Conservation (phyloP, 1,284 basidiomycete species). For the Trametes sp. region DNA sequence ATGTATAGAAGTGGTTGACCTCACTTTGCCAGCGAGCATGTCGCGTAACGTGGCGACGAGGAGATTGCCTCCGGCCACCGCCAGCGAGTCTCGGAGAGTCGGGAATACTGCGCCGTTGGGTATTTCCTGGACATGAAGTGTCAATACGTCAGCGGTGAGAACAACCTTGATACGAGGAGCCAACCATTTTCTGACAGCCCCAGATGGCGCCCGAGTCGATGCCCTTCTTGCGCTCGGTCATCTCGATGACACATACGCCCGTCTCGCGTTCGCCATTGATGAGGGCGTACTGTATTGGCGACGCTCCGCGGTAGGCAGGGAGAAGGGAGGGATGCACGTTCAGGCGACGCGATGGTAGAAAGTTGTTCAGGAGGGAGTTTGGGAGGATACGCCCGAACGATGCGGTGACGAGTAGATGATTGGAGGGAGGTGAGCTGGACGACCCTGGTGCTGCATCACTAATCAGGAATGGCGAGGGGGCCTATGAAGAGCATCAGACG, state of each 20-base stretch:
- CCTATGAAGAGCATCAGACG: slow-evolving; percentile 37
- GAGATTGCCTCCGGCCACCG: slow-evolving; percentile 69
- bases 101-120: slow-evolving; percentile 59
- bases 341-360: slow-evolving; percentile 69
- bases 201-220: slow-evolving; percentile 73
- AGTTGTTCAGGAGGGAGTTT: slow-evolving; percentile 67
- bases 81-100: slow-evolving; percentile 67
- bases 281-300: slow-evolving; percentile 91
- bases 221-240: slow-evolving; percentile 62
- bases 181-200: slow-evolving; percentile 53
- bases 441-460: background rate
- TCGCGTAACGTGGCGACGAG: slow-evolving; percentile 76
- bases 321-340: slow-evolving; percentile 95
- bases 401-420: slow-evolving; percentile 84
- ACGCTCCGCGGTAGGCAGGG: slow-evolving; percentile 89
- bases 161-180: too few relatives aligned
- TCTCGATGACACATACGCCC: slow-evolving; percentile 76
- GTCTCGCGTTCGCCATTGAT: slow-evolving; percentile 66
- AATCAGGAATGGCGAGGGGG: slow-evolving; percentile 54
- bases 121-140: slow-evolving; percentile 49
- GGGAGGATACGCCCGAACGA: slow-evolving; percentile 94
- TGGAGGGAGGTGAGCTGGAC: slow-evolving; percentile 38
- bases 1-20: background rate
- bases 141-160: too few relatives aligned
- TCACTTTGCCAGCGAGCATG: slow-evolving; percentile 64